Conservation (phyloP, 345 rosid genomes). For the Citrus glauca region DNA sequence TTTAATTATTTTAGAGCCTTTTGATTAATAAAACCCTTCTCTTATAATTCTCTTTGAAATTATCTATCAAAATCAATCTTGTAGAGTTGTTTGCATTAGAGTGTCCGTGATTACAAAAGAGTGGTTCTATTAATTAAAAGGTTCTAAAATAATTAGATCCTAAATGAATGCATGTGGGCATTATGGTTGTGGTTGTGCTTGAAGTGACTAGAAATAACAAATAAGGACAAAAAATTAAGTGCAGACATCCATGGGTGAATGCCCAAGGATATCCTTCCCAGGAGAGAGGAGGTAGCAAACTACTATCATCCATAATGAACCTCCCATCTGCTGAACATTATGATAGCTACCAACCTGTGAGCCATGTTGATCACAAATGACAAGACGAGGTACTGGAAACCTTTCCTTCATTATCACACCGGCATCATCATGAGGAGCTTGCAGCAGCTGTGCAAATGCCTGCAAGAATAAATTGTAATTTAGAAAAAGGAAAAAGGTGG, state of each 20-base stretch:
- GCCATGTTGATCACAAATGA: constrained; percentile 91
- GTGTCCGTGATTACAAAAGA: too few species aligned
- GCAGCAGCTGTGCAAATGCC: constrained; percentile 80
- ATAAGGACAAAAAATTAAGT: neutral
- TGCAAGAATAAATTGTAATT: constrained; percentile 19
- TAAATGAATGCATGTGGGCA: too few species aligned
- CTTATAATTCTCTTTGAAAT: too few species aligned
- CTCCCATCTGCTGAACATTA: neutral
- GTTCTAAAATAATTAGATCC: too few species aligned
- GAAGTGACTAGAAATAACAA: neutral
- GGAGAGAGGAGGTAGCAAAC: neutral
- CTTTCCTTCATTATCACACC: constrained; percentile 69
- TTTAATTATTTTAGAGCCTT: too few species aligned
- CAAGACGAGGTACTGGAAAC: constrained; percentile 92
- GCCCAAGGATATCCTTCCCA: neutral
- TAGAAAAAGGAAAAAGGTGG: neutral
- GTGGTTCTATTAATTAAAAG: too few species aligned
- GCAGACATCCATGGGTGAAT: neutral
- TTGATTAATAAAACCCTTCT: too few species aligned
- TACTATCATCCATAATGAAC: neutral
- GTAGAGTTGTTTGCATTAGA: too few species aligned
- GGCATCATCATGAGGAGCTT: constrained; percentile 66
- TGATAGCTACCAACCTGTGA: constrained; percentile 63
- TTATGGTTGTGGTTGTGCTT: neutral
- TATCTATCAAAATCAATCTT: too few species aligned